phyloP scores from a whole-genome alignment of 192 early-diverging fungal genomes.

The Gigaspora rosea region DNA sequence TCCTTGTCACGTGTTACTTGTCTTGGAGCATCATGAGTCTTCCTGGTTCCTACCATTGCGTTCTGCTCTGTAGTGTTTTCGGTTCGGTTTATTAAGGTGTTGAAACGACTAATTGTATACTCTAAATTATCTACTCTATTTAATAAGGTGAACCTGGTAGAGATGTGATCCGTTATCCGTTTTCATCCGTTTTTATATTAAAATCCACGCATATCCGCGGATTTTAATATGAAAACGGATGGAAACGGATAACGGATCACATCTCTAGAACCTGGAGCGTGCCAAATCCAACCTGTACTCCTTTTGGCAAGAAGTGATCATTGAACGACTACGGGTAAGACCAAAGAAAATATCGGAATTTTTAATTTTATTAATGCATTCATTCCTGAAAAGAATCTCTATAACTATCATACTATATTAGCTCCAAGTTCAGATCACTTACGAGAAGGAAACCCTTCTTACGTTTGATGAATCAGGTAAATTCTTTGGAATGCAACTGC shows the following conservation, averaged over 20 bases:
- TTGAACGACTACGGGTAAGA: slow-evolving; percentile 12
- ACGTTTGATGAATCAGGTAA: slow-evolving; percentile 8
- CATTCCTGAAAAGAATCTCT: background rate
- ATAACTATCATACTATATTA: slow-evolving; percentile 5
- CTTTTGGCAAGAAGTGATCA: slow-evolving; percentile 27
- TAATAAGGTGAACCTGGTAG: slow-evolving; percentile 24
- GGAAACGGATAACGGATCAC: no score
- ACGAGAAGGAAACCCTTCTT: slow-evolving; percentile 12
- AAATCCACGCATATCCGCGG: no score
- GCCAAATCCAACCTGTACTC: background rate
- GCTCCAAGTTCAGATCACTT: background rate
- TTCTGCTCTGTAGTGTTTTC: slow-evolving; percentile 4
- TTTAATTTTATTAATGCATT: slow-evolving; percentile 8
- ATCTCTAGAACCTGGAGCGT: slow-evolving; percentile 19
- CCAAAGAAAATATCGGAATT: background rate
- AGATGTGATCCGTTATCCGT: no score
- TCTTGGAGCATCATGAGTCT: slow-evolving; percentile 14
- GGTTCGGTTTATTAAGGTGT: slow-evolving; percentile 8
- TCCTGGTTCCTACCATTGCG: slow-evolving; percentile 15
- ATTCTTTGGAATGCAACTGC: slow-evolving; percentile 11
- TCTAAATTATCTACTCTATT: slow-evolving; percentile 24
- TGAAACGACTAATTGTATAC: slow-evolving; percentile 11
- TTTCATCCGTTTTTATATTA: no score
- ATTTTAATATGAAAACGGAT: no score
- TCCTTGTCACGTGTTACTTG: slow-evolving; percentile 1